Evolutionary conservation across 2,329 filamentous ascomycete species (phyloP).

Genomic region (Fusarium chaquense): DNA sequence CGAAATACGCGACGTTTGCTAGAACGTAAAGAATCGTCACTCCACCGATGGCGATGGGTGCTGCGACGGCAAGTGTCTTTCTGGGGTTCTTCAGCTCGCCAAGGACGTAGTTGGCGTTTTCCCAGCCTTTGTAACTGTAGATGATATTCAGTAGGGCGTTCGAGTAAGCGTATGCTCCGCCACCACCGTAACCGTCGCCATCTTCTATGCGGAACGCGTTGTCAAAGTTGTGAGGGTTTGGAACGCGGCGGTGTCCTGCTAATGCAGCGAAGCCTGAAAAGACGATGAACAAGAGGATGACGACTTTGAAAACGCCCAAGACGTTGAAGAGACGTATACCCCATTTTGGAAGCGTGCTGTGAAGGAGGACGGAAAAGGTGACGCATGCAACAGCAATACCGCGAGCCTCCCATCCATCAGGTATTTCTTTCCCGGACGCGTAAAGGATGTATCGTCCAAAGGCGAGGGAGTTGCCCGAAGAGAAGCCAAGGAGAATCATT

Average conservation of each 20-base stretch:
- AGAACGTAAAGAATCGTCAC: conserved; percentile 72
- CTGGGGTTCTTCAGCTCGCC: conserved; percentile 67
- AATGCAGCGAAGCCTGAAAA: conserved; percentile 70
- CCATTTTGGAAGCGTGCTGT: conserved; percentile 66
- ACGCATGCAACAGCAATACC: conserved; percentile 67
- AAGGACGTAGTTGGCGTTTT: conserved; percentile 72
- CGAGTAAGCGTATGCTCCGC: conserved; percentile 65
- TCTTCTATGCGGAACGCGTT: conserved; percentile 63
- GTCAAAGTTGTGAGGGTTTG: conserved; percentile 68
- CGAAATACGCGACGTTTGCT: conserved; percentile 75
- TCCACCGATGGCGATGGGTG: conserved; percentile 68
- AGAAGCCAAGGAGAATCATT: conserved; percentile 72
- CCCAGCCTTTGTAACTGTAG: conserved; percentile 73
- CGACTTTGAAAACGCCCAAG: conserved; percentile 70
- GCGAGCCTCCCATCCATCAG: conserved; percentile 68
- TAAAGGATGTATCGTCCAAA: conserved; percentile 70
- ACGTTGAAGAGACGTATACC: conserved; percentile 70
- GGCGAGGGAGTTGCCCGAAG: conserved; percentile 68
- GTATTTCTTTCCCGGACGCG: conserved; percentile 60
- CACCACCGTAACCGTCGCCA: conserved; percentile 60
- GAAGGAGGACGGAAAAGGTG: conserved; percentile 66
- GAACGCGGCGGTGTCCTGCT: conserved; percentile 61
- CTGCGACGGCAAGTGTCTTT: conserved; percentile 66
- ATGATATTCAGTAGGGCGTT: conserved; percentile 69
- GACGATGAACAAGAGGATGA: conserved; percentile 70